Evolutionary conservation across 495 filamentous ascomycete genomes (phyloP).

Genomic region (Evansstolkia leycettana): DNA sequence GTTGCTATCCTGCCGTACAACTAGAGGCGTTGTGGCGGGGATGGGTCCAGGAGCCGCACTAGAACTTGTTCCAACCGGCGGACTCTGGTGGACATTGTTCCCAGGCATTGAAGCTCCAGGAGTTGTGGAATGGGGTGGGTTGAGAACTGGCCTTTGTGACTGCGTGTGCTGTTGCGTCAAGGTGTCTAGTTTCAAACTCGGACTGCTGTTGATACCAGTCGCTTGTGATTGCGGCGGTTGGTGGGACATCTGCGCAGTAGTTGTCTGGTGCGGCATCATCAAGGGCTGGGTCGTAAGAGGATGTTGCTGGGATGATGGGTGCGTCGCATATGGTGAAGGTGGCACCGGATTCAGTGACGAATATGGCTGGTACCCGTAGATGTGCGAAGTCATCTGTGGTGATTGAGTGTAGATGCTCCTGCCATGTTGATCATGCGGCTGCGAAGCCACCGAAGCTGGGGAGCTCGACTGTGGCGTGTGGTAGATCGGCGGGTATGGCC

Average conservation of each 20-base stretch:
- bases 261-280: conserved; percentile 58
- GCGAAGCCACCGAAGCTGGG: conserved; percentile 89
- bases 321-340: conserved; percentile 65
- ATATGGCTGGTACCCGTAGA: conserved; percentile 69
- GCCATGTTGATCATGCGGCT: conserved; percentile 74
- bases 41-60: conserved; percentile 96
- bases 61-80: conserved; percentile 47
- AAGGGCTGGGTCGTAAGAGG: conserved; percentile 49
- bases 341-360: conserved; percentile 57
- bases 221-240: conserved; percentile 34
- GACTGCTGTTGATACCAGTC: conserved; percentile 23
- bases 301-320: conserved; percentile 57
- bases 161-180: conserved; percentile 33
- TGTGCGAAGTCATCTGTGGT: conserved; percentile 59
- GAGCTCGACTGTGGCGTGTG: conserved; percentile 94
- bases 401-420: conserved; percentile 75
- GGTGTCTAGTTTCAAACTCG: conserved; percentile 21
- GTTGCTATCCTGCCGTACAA: conserved; percentile 90
- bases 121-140: conserved; percentile 27
- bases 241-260: conserved; percentile 43
- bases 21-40: conserved; percentile 90
- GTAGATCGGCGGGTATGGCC: conserved; percentile 82
- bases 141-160: conserved; percentile 26
- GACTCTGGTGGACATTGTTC: conserved; percentile 32
- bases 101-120: conserved; percentile 43